A percentile compares a stretch with the other conserved stretches of the same genome.
phyloP scores from a whole-genome alignment of 148 eudicot genomes.

The Camellia granthamiana region DNA sequence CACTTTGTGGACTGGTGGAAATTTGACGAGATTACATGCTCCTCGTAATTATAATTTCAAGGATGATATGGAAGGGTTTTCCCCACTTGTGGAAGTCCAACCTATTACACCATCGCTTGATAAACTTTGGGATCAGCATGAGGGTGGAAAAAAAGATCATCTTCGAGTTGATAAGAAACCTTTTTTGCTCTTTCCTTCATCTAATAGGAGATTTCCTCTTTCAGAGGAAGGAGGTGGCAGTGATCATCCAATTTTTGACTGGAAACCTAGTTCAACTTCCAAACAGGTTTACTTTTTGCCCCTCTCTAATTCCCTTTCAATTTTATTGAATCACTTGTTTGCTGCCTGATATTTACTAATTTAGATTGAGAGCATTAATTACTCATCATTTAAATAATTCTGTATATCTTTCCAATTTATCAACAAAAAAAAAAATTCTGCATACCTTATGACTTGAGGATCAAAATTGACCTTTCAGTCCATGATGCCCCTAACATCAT shows the following conservation, averaged over 20 bases:
- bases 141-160: slow-evolving; percentile 49
- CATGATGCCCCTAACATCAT: not conserved
- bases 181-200: slow-evolving; percentile 45
- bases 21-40: slow-evolving; percentile 69
- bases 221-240: slow-evolving; percentile 47
- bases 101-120: slow-evolving; percentile 82
- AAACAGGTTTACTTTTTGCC: slow-evolving; percentile 52
- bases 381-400: not conserved
- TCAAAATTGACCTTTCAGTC: not conserved
- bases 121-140: slow-evolving; percentile 67
- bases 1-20: slow-evolving; percentile 57
- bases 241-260: slow-evolving; percentile 56
- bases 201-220: slow-evolving; percentile 48
- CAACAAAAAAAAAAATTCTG: too few species aligned
- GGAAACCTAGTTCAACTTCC: slow-evolving; percentile 57
- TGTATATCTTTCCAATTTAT: not conserved
- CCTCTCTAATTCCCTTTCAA: not conserved
- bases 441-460: not conserved
- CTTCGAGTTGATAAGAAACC: slow-evolving; percentile 45
- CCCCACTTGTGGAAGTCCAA: slow-evolving; percentile 90
- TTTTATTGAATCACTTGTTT: not conserved
- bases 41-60: slow-evolving; percentile 61
- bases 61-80: slow-evolving; percentile 98
- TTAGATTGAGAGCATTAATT: not conserved
- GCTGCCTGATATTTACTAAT: not conserved